Conservation (phyloP, 140 eudicot species). For the Senecio squalidus region DNA sequence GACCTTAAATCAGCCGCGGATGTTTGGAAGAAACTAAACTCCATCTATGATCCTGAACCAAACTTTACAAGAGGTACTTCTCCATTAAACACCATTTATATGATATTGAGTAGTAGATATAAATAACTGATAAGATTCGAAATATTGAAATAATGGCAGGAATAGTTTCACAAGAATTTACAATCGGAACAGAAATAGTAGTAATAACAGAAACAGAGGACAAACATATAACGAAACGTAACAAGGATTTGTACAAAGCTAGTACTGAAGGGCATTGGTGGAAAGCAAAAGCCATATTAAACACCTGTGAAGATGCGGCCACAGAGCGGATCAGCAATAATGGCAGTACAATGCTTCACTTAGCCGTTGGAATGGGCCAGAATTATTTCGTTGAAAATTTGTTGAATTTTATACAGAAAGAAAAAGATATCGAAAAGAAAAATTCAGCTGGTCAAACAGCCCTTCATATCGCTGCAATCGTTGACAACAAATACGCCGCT, state of each 20-base stretch:
- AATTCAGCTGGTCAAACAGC: conserved; percentile 4
- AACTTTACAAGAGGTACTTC: background rate
- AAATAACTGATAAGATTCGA: too few relatives aligned
- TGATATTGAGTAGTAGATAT: too few relatives aligned
- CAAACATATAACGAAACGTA: background rate
- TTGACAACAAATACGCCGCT: conserved; percentile 2
- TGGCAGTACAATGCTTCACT: background rate
- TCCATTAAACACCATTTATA: too few relatives aligned
- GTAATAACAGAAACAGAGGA: background rate
- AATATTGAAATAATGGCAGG: too few relatives aligned
- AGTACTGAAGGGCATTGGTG: background rate
- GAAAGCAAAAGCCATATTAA: background rate
- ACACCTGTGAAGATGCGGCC: background rate
- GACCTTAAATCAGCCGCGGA: background rate
- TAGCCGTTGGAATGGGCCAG: conserved; percentile 12
- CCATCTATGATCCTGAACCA: background rate
- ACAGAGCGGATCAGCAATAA: too few relatives aligned
- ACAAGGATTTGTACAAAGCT: background rate
- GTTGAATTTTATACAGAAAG: background rate
- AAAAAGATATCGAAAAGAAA: background rate
- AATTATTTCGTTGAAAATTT: conserved; percentile 5
- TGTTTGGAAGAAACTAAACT: background rate
- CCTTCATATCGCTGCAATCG: conserved; percentile 5
- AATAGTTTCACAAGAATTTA: background rate
- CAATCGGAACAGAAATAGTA: background rate